phyloP scores from a whole-genome alignment of 73 alveolate genomes.

The Paramecium primaurelia region DNA sequence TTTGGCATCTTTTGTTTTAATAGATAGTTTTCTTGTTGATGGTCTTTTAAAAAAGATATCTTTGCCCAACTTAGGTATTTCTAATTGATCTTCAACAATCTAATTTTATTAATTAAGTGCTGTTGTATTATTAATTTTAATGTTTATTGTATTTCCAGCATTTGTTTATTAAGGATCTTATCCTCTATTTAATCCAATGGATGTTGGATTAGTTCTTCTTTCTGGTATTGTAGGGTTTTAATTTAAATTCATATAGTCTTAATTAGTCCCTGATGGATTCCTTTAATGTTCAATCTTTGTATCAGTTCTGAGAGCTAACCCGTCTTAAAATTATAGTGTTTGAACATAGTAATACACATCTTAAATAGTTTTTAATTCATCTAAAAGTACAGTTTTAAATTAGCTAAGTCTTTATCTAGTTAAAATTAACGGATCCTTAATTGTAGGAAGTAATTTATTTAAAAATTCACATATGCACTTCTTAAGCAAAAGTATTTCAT shows the following conservation, averaged over 20 bases:
- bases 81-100: background rate
- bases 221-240: background rate
- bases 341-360: slow-evolving; percentile 11
- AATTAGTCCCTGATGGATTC: background rate
- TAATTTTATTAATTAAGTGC: background rate
- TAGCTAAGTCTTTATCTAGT: background rate
- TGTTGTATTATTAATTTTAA: background rate
- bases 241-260: background rate
- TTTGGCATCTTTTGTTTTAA: background rate
- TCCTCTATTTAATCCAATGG: background rate
- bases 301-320: background rate
- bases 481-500: background rate
- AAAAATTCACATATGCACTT: slow-evolving; percentile 23
- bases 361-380: background rate
- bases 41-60: background rate
- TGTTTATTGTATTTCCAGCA: background rate
- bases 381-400: background rate
- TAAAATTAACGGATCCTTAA: slow-evolving; percentile 1
- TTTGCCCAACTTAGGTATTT: background rate
- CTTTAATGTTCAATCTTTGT: background rate
- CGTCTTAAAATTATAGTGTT: background rate
- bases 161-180: background rate
- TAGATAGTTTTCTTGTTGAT: slow-evolving; percentile 8
- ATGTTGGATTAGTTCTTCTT: background rate
- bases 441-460: slow-evolving; percentile 4